Percentiles rank a stretch among this genome's conserved stretches.
Evolutionary conservation across 2,329 filamentous ascomycete species (phyloP).

Genomic region (Aspergillus sp.): DNA sequence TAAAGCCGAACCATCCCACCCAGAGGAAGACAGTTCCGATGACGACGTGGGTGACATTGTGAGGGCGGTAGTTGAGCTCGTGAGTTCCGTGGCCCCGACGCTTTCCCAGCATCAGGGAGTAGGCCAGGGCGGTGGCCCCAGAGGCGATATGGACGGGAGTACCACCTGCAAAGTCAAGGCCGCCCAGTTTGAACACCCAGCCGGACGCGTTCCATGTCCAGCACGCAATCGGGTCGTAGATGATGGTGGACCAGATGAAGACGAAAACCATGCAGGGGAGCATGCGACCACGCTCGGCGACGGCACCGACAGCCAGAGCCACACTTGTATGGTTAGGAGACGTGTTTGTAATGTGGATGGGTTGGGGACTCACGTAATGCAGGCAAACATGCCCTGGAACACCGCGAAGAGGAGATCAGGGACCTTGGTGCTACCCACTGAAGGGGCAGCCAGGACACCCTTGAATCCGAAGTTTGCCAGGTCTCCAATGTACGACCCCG

Average conservation of each 20-base stretch:
- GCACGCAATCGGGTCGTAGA: constrained; percentile 91
- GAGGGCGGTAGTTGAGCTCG: constrained; percentile 85
- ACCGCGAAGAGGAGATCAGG: constrained; percentile 83
- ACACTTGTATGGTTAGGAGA: constrained; percentile 50
- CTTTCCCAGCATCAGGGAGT: constrained; percentile 89
- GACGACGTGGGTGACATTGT: constrained; percentile 90
- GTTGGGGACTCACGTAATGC: constrained; percentile 67
- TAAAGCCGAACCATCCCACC: constrained; percentile 96
- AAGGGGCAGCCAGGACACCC: constrained; percentile 71
- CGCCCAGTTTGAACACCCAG: constrained; percentile 77
- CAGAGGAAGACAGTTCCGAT: constrained; percentile 91
- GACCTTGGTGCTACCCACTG: constrained; percentile 68
- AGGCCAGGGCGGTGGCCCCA: constrained; percentile 78
- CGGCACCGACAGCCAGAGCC: constrained; percentile 77
- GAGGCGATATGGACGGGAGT: constrained; percentile 88
- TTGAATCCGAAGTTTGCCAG: constrained; percentile 76
- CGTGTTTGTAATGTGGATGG: no score
- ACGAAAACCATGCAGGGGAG: constrained; percentile 87
- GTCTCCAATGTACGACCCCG: constrained; percentile 73
- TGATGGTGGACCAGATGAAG: constrained; percentile 85
- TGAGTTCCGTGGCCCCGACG: constrained; percentile 79
- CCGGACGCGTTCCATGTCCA: constrained; percentile 89
- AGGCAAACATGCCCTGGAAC: constrained; percentile 61
- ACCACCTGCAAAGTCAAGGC: constrained; percentile 84
- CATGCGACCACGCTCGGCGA: constrained; percentile 84